These are phyloP conservation scores for Ophiostoma fasciatum DNA, from an alignment of 2,329 filamentous ascomycete species.

Conservation along the genomic window DNA sequence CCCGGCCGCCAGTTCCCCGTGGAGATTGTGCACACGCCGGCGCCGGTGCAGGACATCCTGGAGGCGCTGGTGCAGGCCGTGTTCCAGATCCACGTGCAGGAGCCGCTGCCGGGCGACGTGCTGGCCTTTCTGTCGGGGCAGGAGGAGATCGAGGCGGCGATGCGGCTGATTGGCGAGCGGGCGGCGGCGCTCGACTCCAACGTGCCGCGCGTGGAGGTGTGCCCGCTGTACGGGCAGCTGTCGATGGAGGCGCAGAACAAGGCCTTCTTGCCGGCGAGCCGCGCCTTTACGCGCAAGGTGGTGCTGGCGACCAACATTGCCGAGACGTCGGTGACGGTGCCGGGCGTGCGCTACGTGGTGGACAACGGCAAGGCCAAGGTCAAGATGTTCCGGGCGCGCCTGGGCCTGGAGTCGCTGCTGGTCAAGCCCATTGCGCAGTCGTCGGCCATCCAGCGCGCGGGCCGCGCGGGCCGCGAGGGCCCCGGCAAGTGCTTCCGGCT, in stretches of 20 bases:
- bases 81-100: slow-evolving; percentile 72
- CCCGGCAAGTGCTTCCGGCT: slow-evolving; percentile 80
- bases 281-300: slow-evolving; percentile 66
- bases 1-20: slow-evolving; percentile 83
- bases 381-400: slow-evolving; percentile 71
- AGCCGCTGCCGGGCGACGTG: slow-evolving; percentile 87
- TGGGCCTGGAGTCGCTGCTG: slow-evolving; percentile 82
- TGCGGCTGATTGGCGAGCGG: slow-evolving; percentile 69
- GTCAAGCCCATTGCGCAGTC: slow-evolving; percentile 87
- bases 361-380: slow-evolving; percentile 91
- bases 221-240: slow-evolving; percentile 81
- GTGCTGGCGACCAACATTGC: slow-evolving; percentile 94
- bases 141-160: slow-evolving; percentile 75
- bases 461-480: slow-evolving; percentile 84
- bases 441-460: slow-evolving; percentile 79
- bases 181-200: slow-evolving; percentile 55
- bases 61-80: slow-evolving; percentile 70
- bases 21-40: slow-evolving; percentile 56
- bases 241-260: slow-evolving; percentile 74
- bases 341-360: slow-evolving; percentile 80
- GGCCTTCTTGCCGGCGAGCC: slow-evolving; percentile 63
- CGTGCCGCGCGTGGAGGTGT: slow-evolving; percentile 56
- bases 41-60: slow-evolving; percentile 65
- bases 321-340: slow-evolving; percentile 94
- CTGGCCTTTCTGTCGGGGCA: slow-evolving; percentile 86